Conservation (phyloP, 805 yeast species). For the Candida morakotiae region DNA sequence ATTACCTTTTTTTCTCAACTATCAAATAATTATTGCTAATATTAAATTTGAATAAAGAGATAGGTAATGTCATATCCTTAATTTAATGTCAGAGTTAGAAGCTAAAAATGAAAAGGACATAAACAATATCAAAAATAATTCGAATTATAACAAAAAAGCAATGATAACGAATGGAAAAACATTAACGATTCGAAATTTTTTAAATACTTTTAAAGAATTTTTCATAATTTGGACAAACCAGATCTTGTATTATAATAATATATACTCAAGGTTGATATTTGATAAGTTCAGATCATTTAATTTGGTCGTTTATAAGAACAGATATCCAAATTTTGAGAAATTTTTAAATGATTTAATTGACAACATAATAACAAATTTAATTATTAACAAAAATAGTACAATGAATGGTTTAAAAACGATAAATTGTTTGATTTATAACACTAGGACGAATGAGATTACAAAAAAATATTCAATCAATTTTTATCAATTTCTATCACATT, state of each 20-base stretch:
- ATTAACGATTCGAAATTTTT: slow-evolving; percentile 14
- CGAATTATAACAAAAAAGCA: too few relatives aligned
- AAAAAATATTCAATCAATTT: slow-evolving; percentile 39
- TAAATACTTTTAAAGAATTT: slow-evolving; percentile 43
- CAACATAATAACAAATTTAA: slow-evolving; percentile 17
- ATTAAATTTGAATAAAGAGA: too few relatives aligned
- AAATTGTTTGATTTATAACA: slow-evolving; percentile 34
- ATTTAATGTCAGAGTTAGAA: too few relatives aligned
- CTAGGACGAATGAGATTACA: slow-evolving; percentile 19
- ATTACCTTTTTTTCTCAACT: too few relatives aligned
- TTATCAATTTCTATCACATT: slow-evolving; percentile 21
- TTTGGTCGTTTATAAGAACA: slow-evolving; percentile 34
- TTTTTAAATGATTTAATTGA: slow-evolving; percentile 40
- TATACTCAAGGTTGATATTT: slow-evolving; percentile 54
- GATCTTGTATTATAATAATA: slow-evolving; percentile 45
- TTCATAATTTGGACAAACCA: slow-evolving; percentile 50
- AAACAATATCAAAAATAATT: not conserved
- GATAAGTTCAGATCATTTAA: slow-evolving; percentile 39
- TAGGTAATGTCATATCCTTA: too few relatives aligned
- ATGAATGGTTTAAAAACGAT: slow-evolving; percentile 26
- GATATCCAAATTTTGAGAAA: slow-evolving; percentile 44
- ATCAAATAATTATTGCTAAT: too few relatives aligned
- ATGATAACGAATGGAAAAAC: too few relatives aligned
- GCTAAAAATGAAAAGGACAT: too few relatives aligned
- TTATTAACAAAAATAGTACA: slow-evolving; percentile 7